Evolutionary conservation across 2,329 filamentous ascomycete species (phyloP), one percentile per base, ranked within the genome.

Genomic region (Aspergillus novofumigatus): DNA sequence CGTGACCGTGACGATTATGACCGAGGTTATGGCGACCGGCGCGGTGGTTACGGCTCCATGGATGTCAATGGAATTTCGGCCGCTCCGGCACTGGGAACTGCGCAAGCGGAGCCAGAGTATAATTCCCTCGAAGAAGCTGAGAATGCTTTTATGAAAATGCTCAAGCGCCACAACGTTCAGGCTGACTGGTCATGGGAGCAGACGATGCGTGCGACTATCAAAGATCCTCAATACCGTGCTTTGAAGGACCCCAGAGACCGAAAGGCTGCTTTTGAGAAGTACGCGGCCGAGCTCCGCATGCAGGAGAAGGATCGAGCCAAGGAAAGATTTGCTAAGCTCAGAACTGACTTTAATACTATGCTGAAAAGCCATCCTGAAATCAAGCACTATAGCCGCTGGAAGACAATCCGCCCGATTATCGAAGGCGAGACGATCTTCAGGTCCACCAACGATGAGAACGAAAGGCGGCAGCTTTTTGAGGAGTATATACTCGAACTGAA

Each of bases 351-450:
- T 75, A 89, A 89, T 65, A 92, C 88, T 55, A 99, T 99, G 94
- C 83, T 99, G 64, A 91, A 89, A 76, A 92, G 92, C 64, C 93
- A 99, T 74, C 92, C 92, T 59, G 94, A 99, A 75, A 97, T 99
- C 75, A 94, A 92, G 75, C 86, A 97, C 73, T 97, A 95, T 75
- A 97, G 93, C 45, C 89, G 92, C 60, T 99, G 94, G 94, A 96
- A 92, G 82, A 97, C 91, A 17, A 94, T 93, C 53, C 87, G 91
- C 51, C 91, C 92, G 9, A 95, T 97, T 62, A 91, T 99, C 61
- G 91, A 97, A 75, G 89, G 89, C 51, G 94, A 99, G 80, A 94
- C 91, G 50, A 94, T 96, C 58, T 99, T 97, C 78, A 88, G 92
- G 66, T 93, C 92, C 29, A 93, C 92, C 47, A 89, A 89, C 65